Conservation (phyloP, 371 early-diverging fungal genomes). For the Mortierella sp. region DNA sequence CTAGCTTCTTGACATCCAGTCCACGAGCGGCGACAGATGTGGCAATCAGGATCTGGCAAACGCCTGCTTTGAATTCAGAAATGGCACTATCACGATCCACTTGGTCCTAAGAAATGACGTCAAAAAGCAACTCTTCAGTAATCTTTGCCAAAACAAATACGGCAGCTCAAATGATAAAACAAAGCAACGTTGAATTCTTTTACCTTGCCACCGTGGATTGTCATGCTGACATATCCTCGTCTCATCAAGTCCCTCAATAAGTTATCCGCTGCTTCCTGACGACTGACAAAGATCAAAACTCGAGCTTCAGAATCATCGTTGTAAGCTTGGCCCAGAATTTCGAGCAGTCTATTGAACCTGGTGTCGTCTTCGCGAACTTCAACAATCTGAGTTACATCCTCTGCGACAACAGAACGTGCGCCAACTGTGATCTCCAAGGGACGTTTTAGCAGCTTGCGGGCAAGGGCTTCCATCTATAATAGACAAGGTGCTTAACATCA, state of each 20-base stretch:
- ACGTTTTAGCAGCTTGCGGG: conserved; percentile 89
- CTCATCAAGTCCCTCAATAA: conserved; percentile 87
- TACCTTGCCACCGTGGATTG: conserved; percentile 96
- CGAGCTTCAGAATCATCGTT: conserved; percentile 74
- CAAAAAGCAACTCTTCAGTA: background rate
- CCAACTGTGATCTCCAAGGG: conserved; percentile 97
- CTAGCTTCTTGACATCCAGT: conserved; percentile 97
- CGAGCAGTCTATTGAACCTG: conserved; percentile 90
- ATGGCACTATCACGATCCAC: conserved; percentile 95
- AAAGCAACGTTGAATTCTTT: background rate
- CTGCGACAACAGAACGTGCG: conserved; percentile 89
- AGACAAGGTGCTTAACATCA: background rate
- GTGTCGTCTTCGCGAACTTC: conserved; percentile 88
- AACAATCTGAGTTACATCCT: conserved; percentile 92
- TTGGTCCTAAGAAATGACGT: conserved; percentile 75
- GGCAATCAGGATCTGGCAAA: conserved; percentile 92
- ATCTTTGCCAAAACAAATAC: background rate
- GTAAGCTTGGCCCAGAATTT: conserved; percentile 87
- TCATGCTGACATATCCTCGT: conserved; percentile 92
- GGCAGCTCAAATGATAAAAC: background rate
- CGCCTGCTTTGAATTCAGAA: conserved; percentile 92
- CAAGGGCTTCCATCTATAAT: conserved; percentile 94
- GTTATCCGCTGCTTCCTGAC: conserved; percentile 95
- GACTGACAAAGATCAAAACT: conserved; percentile 94
- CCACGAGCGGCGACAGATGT: conserved; percentile 99